Percentiles rank a stretch among this genome's conserved stretches.
phyloP scores from a whole-genome alignment of 116 monocot species.

The Cymodocea nodosa region DNA sequence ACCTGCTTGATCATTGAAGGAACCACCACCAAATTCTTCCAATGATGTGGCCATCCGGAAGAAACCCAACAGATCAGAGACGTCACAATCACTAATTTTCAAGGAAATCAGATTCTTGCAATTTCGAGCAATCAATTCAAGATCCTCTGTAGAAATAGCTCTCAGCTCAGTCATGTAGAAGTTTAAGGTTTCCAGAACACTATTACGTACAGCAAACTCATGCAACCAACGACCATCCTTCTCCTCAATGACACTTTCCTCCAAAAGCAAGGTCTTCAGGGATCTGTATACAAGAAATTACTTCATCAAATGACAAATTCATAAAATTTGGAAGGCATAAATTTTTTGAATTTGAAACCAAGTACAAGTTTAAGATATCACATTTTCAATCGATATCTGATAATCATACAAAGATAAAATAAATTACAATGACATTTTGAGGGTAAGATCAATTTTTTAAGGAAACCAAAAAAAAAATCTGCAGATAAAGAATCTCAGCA shows the following conservation, averaged over 20 bases:
- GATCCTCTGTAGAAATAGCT: conserved; percentile 29
- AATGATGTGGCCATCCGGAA: conserved; percentile 38
- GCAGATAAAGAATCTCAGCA: no score
- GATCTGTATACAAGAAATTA: conserved; percentile 22
- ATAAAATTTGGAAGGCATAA: conserved; percentile 12
- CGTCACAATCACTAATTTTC: conserved; percentile 72
- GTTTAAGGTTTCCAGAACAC: conserved; percentile 61
- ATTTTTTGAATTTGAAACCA: conserved; percentile 9
- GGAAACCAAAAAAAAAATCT: no score
- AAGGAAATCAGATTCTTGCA: conserved; percentile 48
- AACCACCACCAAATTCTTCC: conserved; percentile 87
- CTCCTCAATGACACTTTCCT: conserved; percentile 56
- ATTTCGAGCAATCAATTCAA: conserved; percentile 62
- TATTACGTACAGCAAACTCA: conserved; percentile 56
- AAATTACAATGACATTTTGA: no score
- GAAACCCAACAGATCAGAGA: conserved; percentile 45
- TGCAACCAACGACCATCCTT: conserved; percentile 57
- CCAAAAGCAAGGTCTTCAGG: conserved; percentile 70
- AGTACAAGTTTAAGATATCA: no score
- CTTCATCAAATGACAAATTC: no score
- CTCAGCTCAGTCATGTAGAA: conserved; percentile 82
- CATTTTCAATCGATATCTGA: no score
- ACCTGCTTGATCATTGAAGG: conserved; percentile 45
- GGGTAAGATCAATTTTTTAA: no score
- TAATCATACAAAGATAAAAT: no score